Conservation (phyloP, 179 eudicot species). For the Beta corolliflora region DNA sequence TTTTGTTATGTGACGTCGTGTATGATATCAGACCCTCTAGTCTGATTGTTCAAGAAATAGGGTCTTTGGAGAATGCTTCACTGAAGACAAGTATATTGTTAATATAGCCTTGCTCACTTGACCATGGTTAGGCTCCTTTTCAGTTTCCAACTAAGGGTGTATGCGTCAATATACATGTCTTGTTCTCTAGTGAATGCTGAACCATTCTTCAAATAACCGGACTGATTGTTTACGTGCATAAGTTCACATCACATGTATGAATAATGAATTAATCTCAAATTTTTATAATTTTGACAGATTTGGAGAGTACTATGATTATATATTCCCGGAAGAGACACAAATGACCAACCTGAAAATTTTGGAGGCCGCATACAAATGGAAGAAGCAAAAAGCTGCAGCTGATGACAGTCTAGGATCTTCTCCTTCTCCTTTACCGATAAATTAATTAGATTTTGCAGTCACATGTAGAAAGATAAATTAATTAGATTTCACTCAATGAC, state of each 20-base stretch:
- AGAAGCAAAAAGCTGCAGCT: conserved; percentile 54
- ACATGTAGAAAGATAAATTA: background rate
- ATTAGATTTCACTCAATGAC: too few species aligned
- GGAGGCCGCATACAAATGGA: conserved; percentile 82
- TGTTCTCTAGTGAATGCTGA: background rate
- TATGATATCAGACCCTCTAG: background rate
- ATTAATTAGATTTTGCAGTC: background rate
- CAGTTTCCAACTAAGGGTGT: too few species aligned
- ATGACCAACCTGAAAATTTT: conserved; percentile 63
- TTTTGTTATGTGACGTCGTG: background rate
- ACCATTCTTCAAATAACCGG: background rate
- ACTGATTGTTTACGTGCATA: background rate
- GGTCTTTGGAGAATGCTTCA: background rate
- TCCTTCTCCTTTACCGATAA: background rate
- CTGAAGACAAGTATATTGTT: background rate
- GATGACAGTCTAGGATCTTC: conserved; percentile 35
- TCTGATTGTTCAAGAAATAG: background rate
- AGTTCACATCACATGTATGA: background rate
- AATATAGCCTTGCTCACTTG: background rate
- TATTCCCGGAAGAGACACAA: conserved; percentile 76
- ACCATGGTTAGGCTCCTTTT: background rate
- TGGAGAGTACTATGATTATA: conserved; percentile 80
- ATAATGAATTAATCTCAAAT: background rate
- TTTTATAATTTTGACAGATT: conserved; percentile 42
- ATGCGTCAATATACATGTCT: too few species aligned